A percentile compares a stretch with the other conserved stretches of the same genome.
Evolutionary conservation across 2,329 filamentous ascomycete species (phyloP).

Genomic region (Pyricularia grisea): DNA sequence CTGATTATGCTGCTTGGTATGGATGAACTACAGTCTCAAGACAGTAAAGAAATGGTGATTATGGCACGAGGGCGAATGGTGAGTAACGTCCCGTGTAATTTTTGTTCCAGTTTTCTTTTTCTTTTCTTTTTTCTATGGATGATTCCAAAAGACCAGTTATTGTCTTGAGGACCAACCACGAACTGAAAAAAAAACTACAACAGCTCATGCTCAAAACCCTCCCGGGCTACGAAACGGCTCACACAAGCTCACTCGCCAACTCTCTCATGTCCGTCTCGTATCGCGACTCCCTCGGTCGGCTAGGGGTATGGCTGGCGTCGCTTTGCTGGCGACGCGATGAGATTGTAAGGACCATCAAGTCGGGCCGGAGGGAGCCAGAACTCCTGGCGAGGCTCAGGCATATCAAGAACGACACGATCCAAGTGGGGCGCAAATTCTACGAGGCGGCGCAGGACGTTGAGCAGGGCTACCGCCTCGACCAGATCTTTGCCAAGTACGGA

Average conservation of each 20-base stretch:
- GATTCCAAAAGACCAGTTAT: background rate
- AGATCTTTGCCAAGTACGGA: background rate
- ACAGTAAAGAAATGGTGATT: slow-evolving; percentile 1
- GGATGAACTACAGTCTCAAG: background rate
- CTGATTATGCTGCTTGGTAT: background rate
- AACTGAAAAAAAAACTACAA: background rate
- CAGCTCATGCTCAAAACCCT: slow-evolving; percentile 1
- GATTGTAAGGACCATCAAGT: background rate
- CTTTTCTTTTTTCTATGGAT: too few relatives aligned
- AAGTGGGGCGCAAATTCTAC: background rate
- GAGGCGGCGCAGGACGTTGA: background rate
- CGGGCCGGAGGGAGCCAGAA: background rate
- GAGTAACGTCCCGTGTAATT: too few relatives aligned
- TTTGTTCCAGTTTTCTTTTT: too few relatives aligned
- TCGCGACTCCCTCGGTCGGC: background rate
- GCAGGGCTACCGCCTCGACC: background rate
- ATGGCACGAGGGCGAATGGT: too few relatives aligned
- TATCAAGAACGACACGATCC: background rate
- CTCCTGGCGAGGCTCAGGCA: background rate
- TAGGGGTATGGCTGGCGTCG: background rate
- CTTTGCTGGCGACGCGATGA: background rate
- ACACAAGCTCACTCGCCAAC: background rate
- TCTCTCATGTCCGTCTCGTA: background rate
- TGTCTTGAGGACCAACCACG: background rate
- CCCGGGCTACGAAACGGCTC: background rate